Percentiles rank a stretch among this genome's conserved stretches.
These are phyloP conservation scores for Blastobotrys parvus DNA, from an alignment of 805 yeast genomes.

Conservation along the genomic window DNA sequence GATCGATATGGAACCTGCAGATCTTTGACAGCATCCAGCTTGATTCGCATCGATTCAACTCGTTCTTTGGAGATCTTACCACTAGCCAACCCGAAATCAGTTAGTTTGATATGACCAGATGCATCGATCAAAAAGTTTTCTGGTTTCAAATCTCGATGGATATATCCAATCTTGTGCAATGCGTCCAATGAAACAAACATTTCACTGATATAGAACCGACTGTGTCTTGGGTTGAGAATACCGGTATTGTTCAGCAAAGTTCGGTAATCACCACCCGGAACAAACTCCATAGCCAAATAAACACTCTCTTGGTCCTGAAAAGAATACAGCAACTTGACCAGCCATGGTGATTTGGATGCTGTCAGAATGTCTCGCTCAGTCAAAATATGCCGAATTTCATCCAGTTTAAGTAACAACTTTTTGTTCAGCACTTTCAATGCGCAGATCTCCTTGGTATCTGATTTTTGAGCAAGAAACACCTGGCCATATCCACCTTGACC, in stretches of 20 bases:
- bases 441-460: slow-evolving; percentile 89
- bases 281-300: slow-evolving; percentile 96
- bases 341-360: slow-evolving; percentile 94
- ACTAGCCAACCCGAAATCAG: slow-evolving; percentile 96
- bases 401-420: slow-evolving; percentile 73
- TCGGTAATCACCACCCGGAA: slow-evolving; percentile 99
- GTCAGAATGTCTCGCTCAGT: slow-evolving; percentile 96
- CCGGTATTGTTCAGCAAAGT: slow-evolving; percentile 91
- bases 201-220: slow-evolving; percentile 88
- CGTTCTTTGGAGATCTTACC: slow-evolving; percentile 91
- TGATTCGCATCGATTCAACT: slow-evolving; percentile 77
- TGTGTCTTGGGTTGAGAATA: slow-evolving; percentile 85
- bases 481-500: slow-evolving; percentile 99
- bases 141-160: slow-evolving; percentile 95
- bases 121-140: slow-evolving; percentile 87
- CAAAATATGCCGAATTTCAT: slow-evolving; percentile 90
- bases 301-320: slow-evolving; percentile 89
- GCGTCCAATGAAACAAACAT: slow-evolving; percentile 95
- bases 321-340: slow-evolving; percentile 86
- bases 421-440: slow-evolving; percentile 90
- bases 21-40: slow-evolving; percentile 64
- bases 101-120: slow-evolving; percentile 83
- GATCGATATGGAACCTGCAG: slow-evolving; percentile 64
- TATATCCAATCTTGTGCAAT: slow-evolving; percentile 87
- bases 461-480: slow-evolving; percentile 91